Percentiles rank a stretch among this genome's conserved stretches.
These are phyloP conservation scores for Colletotrichum filicis DNA, from an alignment of 2,329 filamentous ascomycete genomes.

Conservation along the genomic window DNA sequence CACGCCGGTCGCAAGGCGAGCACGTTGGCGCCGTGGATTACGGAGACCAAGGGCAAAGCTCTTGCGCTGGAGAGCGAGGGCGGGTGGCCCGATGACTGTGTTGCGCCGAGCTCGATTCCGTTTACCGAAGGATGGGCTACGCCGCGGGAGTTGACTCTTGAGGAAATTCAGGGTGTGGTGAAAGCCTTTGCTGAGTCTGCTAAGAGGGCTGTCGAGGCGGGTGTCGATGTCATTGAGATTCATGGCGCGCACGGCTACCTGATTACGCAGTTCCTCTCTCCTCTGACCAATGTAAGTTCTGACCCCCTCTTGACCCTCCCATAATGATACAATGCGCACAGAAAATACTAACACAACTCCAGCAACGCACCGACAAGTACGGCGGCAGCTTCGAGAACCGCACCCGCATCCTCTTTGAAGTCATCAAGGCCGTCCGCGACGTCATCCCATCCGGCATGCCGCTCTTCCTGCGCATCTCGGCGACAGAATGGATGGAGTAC, in stretches of 20 bases:
- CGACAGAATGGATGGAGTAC: constrained; percentile 71
- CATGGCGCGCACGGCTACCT: constrained; percentile 75
- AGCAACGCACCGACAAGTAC: constrained; percentile 71
- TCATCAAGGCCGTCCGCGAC: constrained; percentile 60
- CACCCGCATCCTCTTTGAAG: constrained; percentile 68
- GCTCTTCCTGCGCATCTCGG: constrained; percentile 69
- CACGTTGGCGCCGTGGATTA: constrained; percentile 74
- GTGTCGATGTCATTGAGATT: constrained; percentile 81
- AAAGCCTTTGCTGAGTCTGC: constrained; percentile 68
- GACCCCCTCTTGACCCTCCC: neutral
- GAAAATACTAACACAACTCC: neutral
- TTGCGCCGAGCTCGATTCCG: constrained; percentile 62
- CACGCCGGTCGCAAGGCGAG: constrained; percentile 81
- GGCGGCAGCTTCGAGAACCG: constrained; percentile 75
- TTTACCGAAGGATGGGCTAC: constrained; percentile 70
- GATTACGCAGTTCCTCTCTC: constrained; percentile 72
- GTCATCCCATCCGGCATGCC: constrained; percentile 66
- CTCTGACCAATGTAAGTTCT: constrained; percentile 62
- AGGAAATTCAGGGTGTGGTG: constrained; percentile 76
- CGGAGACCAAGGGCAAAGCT: constrained; percentile 54
- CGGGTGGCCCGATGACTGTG: constrained; percentile 69
- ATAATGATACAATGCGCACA: neutral
- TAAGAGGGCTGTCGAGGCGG: constrained; percentile 72
- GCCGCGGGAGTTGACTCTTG: constrained; percentile 75
- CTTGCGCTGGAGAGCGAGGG: constrained; percentile 63